A percentile compares a stretch with the other conserved stretches of the same genome.
Evolutionary conservation across 805 yeast genomes (phyloP).

Genomic region (Wickerhamiella kazuoi): DNA sequence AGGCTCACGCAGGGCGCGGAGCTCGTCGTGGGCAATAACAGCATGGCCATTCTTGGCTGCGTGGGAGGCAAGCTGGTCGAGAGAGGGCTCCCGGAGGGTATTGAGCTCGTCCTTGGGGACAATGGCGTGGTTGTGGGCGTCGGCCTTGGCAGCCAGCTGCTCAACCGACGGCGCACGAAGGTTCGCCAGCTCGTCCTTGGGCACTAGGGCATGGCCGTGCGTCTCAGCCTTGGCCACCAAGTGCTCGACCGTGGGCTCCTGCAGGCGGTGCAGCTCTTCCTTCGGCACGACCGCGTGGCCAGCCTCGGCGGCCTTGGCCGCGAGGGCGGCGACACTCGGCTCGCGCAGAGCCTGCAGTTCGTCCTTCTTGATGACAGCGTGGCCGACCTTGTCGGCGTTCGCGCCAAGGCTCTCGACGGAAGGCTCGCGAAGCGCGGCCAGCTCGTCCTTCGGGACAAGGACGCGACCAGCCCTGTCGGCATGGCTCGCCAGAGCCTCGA

Average conservation of each 20-base stretch:
- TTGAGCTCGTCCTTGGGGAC: not conserved
- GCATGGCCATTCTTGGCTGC: constrained; percentile 1
- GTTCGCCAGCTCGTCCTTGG: constrained; percentile 6
- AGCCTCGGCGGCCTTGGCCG: not conserved
- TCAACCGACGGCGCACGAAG: constrained; percentile 5
- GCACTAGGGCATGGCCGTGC: constrained; percentile 12
- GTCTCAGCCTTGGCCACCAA: not conserved
- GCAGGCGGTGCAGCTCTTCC: not conserved
- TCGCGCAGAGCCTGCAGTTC: not conserved
- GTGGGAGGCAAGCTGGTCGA: not conserved
- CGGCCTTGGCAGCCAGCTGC: not conserved
- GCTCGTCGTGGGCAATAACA: not conserved
- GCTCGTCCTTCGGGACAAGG: constrained; percentile 8
- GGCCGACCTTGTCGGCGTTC: not conserved
- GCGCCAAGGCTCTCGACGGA: not conserved
- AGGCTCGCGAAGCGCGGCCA: constrained; percentile 6
- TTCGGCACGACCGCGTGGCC: not conserved
- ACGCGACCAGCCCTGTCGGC: constrained; percentile 3
- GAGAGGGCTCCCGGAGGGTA: not conserved
- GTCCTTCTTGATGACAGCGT: not conserved
- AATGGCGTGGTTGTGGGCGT: not conserved
- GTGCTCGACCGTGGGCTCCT: not conserved
- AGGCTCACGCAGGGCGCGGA: not conserved
- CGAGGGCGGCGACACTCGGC: not conserved
- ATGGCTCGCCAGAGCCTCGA: not conserved